A percentile compares a stretch with the other conserved stretches of the same genome.
These are phyloP conservation scores for Grifola frondosa DNA, from an alignment of 1,284 basidiomycete species.

Conservation along the genomic window DNA sequence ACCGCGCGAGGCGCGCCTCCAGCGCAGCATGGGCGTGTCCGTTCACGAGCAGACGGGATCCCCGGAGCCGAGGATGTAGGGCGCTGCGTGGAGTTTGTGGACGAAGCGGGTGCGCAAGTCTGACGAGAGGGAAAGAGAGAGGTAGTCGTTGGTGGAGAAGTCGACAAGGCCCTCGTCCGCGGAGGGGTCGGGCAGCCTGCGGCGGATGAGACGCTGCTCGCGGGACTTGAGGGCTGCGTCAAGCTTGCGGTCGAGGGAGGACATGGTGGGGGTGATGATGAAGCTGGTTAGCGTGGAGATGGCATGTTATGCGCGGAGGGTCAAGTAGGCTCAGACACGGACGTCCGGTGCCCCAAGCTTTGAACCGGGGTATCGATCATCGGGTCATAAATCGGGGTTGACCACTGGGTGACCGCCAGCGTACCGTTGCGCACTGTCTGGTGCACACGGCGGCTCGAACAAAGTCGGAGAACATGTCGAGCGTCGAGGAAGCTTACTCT, in stretches of 20 bases:
- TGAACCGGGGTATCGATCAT: no score
- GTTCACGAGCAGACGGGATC: slow-evolving; percentile 89
- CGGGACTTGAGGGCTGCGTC: slow-evolving; percentile 57
- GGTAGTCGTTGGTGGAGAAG: slow-evolving; percentile 93
- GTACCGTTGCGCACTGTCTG: no score
- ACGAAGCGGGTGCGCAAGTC: slow-evolving; percentile 61
- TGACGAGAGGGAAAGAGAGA: slow-evolving; percentile 73
- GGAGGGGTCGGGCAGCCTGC: slow-evolving; percentile 54
- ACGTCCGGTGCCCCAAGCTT: no score
- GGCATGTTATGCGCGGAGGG: no score
- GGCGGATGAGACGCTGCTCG: slow-evolving; percentile 59
- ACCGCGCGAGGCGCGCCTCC: slow-evolving; percentile 63
- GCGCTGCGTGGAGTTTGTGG: slow-evolving; percentile 46
- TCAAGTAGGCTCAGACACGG: no score
- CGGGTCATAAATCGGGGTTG: no score
- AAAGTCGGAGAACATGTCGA: no score
- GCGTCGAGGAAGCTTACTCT: no score
- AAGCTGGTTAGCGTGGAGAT: no score
- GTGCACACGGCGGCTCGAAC: no score
- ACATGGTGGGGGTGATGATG: slow-evolving; percentile 5
- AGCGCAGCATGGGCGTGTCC: slow-evolving; percentile 64
- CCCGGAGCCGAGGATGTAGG: slow-evolving; percentile 86
- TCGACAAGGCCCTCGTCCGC: slow-evolving; percentile 52
- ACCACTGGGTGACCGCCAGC: no score
- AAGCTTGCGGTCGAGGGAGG: slow-evolving; percentile 40